phyloP scores from a whole-genome alignment of 176 grass and related monocot species.

The Oryza meyeriana region DNA sequence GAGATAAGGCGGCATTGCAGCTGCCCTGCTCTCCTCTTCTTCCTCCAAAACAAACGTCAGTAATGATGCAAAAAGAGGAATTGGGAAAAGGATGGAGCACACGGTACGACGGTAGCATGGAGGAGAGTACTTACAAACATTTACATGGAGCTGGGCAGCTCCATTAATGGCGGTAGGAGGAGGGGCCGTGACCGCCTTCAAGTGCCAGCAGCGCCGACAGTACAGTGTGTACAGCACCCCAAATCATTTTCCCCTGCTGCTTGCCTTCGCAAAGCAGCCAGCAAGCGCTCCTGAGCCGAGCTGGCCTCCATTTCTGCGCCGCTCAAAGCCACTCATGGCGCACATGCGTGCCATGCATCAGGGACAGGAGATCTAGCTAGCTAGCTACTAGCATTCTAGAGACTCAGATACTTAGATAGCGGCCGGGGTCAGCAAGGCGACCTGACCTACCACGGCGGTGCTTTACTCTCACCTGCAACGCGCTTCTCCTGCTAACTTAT shows the following conservation, averaged over 20 bases:
- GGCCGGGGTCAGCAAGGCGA: background rate
- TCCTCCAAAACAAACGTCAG: background rate
- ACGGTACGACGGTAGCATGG: conserved; percentile 1
- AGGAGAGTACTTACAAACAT: background rate
- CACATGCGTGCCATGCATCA: conserved; percentile 17
- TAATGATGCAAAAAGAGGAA: background rate
- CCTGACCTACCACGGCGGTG: conserved; percentile 37
- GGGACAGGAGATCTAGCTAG: background rate
- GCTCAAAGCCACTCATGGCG: conserved; percentile 1
- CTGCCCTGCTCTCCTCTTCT: background rate
- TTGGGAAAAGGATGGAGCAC: background rate
- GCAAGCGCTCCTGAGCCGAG: background rate
- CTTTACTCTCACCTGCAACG: conserved; percentile 27
- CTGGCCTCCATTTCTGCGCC: conserved; percentile 52
- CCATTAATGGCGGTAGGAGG: conserved; percentile 50
- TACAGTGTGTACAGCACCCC: background rate
- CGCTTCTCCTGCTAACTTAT: background rate
- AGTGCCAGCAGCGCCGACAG: conserved; percentile 2
- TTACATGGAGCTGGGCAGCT: background rate
- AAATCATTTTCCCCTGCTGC: background rate
- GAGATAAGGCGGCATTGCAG: background rate
- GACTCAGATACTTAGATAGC: background rate
- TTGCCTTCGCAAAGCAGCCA: background rate
- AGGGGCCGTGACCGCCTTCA: conserved; percentile 18
- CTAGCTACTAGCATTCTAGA: background rate